These are phyloP conservation scores for Backusella tuberculispora DNA, from an alignment of 192 early-diverging fungal species.

Conservation along the genomic window DNA sequence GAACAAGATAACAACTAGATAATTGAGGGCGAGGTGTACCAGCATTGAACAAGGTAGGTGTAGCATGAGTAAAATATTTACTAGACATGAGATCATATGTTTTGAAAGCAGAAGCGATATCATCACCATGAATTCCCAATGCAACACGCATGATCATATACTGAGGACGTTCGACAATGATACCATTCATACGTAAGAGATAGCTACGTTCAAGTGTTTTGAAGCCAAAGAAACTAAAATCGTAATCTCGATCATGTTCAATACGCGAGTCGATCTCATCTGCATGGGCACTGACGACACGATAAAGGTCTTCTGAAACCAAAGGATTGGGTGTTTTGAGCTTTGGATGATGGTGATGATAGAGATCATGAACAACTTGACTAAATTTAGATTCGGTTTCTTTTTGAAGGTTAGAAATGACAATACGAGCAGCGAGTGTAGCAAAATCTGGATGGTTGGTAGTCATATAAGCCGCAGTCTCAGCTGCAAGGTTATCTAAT, in stretches of 20 bases:
- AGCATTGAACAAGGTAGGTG: slow-evolving; percentile 96
- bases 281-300: slow-evolving; percentile 65
- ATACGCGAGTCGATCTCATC: slow-evolving; percentile 87
- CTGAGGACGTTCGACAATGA: slow-evolving; percentile 90
- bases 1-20: slow-evolving; percentile 91
- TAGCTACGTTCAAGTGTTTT: slow-evolving; percentile 97
- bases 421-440: slow-evolving; percentile 93
- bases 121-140: slow-evolving; percentile 93
- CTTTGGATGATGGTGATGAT: slow-evolving; percentile 87
- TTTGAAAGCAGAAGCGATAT: slow-evolving; percentile 86
- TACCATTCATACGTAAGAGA: slow-evolving; percentile 79
- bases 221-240: slow-evolving; percentile 99
- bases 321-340: slow-evolving; percentile 81
- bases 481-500: slow-evolving; percentile 96
- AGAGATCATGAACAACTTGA: slow-evolving; percentile 78
- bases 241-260: slow-evolving; percentile 92
- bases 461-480: slow-evolving; percentile 87
- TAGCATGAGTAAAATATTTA: slow-evolving; percentile 96
- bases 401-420: slow-evolving; percentile 92
- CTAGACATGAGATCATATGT: slow-evolving; percentile 92
- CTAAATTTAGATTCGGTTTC: slow-evolving; percentile 82
- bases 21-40: slow-evolving; percentile 96
- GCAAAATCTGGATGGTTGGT: slow-evolving; percentile 97
- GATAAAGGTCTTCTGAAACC: slow-evolving; percentile 77
- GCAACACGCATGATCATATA: slow-evolving; percentile 98